phyloP scores from a whole-genome alignment of 768 basidiomycete species.

The Hericium erinaceus region DNA sequence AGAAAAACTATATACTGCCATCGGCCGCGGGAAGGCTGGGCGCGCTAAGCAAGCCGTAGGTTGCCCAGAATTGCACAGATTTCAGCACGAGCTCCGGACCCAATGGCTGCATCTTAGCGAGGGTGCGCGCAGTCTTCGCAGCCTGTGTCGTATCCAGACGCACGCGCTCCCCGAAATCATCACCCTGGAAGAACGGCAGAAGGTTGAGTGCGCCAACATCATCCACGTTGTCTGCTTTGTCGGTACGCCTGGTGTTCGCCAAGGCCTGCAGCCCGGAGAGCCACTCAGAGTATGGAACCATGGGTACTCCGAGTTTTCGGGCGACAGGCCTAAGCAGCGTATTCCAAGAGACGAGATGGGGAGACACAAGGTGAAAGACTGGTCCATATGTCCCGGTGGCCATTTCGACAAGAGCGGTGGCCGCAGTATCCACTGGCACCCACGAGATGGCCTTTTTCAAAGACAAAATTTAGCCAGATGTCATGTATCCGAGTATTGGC shows the following conservation, averaged over 20 bases:
- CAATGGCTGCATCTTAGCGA: too few species aligned
- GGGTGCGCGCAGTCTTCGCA: background rate
- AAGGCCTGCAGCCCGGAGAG: background rate
- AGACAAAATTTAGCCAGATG: background rate
- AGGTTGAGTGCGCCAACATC: conserved; percentile 18
- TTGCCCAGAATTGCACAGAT: too few species aligned
- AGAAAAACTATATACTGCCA: too few species aligned
- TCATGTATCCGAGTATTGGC: background rate
- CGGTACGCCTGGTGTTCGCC: background rate
- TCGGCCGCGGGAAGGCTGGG: too few species aligned
- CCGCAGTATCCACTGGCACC: conserved; percentile 7
- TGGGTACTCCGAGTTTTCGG: background rate
- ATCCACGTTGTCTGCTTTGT: background rate
- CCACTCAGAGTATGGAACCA: conserved; percentile 1
- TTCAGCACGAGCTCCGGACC: too few species aligned
- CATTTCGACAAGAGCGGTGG: conserved; percentile 1
- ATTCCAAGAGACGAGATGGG: background rate
- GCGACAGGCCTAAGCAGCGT: background rate
- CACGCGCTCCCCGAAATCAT: background rate
- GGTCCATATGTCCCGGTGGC: background rate
- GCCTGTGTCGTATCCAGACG: background rate
- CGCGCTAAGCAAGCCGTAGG: too few species aligned
- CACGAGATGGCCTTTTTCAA: background rate
- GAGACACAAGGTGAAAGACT: conserved; percentile 8
- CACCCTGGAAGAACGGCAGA: background rate